Base-by-base conservation (phyloP, 768 basidiomycete species). In the Serendipita sp. region DNA sequence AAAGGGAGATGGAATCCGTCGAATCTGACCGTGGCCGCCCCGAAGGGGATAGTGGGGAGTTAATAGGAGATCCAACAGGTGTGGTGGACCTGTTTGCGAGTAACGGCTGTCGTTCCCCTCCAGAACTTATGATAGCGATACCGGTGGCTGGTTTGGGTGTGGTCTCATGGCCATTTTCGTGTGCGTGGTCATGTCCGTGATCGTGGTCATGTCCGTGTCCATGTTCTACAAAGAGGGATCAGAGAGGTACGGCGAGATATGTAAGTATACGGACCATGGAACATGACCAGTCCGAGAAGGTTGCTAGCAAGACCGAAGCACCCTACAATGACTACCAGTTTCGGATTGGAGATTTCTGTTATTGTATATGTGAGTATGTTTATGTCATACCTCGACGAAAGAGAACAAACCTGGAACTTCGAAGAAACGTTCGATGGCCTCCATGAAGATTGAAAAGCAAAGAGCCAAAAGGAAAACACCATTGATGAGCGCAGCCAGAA, bases 381-480 rank as follows among this genome's bases (percentile, higher is more conserved):
- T 36, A 68, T 44, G 18, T 18, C 48, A 36, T 3, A 15, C 3
- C 18, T 41, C 44, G 23, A 54, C 63, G 36, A 16, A 63, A 47
- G 44, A 66, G 18, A 34, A 47, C 78, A 62, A 67, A 88, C 93
- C 90, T 68, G 88, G 86, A 3, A 84, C 84, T 66, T 78, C 81
- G 77, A 97, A 89, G 78, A 97, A 91, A 45, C 96, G 83, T 67
- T 89, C 84, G 52, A 98, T 75, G 3, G 96, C 94, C 73, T 99
- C 95, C 69, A 98, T 76, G 52, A 82, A 85, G 68, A 99, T 97
- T 3, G 93, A 92, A 75, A 98, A 93, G 76, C 96, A 99, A 0
- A 98, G 82, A 0, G 96, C 96, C 47, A 97, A 81, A 3, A 99
- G 82, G 78, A 98, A 98, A 64, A 98, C 92, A 63, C 96, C 96